Base-by-base conservation (phyloP, 2,329 filamentous ascomycete species). In the Akanthomyces dipterigenus region DNA sequence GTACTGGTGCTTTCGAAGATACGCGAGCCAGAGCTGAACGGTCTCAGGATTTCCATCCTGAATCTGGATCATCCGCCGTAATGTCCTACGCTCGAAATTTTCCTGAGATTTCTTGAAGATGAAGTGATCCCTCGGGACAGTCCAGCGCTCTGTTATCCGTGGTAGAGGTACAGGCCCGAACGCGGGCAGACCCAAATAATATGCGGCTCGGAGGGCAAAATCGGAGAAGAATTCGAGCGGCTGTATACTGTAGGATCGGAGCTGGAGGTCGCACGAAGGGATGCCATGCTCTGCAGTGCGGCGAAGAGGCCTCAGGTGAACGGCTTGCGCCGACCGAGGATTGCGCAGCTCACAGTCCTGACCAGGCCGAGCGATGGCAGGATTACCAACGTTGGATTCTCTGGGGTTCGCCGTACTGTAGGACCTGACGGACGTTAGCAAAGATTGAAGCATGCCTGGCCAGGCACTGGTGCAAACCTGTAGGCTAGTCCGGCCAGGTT, bases 61-160 rank as follows among this genome's bases (percentile, higher is more conserved):
- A 70, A 99, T 95, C 76, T 96, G 92, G 57, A 99, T 92, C 69
- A 97, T 75, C 16, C 95, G 82, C 60, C 93, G 85, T 69, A 93
- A 76, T 1, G 95, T 99, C 63, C 95, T 88, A 60, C 95, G 84
- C 78, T 98, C 93, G 71, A 96, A 99, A 76, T 99, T 99, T 78
- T 99, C 95, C 76, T 99, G 93, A 42, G 86, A 88, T 78, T 99
- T 99, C 78, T 98, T 99, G 80, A 91, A 90, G 66, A 97, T 91
- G 79, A 99, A 99, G 73, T 90, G 89, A 70, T 86, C 86, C 70
- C 86, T 85, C 11, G 92, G 91, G 2, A 98, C 92, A 1, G 95
- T 98, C 95, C 95, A 99, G 69, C 93, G 86, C 79, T 99, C 91
- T 18, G 85, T 89, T 65, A 93, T 91, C 62, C 88, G 86, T 1